These are phyloP conservation scores for Astrothelium macrocarpum DNA, from an alignment of 495 filamentous ascomycete genomes.

Conservation along the genomic window DNA sequence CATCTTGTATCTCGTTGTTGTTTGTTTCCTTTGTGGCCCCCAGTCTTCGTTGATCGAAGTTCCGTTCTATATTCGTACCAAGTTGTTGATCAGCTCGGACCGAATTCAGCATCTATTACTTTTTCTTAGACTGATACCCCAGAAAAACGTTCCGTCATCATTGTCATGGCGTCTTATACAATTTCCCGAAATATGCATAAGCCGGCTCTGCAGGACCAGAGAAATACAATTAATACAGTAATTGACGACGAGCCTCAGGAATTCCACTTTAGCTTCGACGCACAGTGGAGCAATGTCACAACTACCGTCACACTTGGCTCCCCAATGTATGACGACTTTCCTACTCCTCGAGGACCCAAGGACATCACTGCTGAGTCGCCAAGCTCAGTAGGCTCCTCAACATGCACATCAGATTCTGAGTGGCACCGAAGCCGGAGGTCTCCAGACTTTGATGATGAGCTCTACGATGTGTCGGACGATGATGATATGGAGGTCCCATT, in stretches of 20 bases:
- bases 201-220: conserved; percentile 62
- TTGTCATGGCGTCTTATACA: conserved; percentile 51
- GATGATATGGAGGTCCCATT: conserved; percentile 45
- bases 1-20: neutral
- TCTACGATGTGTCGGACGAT: conserved; percentile 74
- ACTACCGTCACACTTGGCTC: conserved; percentile 26
- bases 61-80: conserved; percentile 9
- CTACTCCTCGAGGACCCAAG: conserved; percentile 45
- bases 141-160: conserved; percentile 5
- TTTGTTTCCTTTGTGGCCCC: conserved; percentile 3
- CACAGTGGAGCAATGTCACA: conserved; percentile 9
- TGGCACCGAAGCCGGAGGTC: conserved; percentile 34
- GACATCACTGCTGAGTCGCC: conserved; percentile 45
- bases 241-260: conserved; percentile 26
- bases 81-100: conserved; percentile 22
- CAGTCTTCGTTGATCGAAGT: conserved; percentile 34
- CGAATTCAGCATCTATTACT: neutral
- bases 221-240: conserved; percentile 27
- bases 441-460: conserved; percentile 70
- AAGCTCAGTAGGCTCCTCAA: conserved; percentile 30
- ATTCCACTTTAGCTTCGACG: conserved; percentile 12
- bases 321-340: conserved; percentile 51
- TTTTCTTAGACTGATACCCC: neutral
- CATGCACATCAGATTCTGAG: conserved; percentile 27
- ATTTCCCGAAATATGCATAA: conserved; percentile 51